These are phyloP conservation scores for Colletotrichum liaoningense DNA, from an alignment of 2,329 filamentous ascomycete genomes.

Conservation along the genomic window DNA sequence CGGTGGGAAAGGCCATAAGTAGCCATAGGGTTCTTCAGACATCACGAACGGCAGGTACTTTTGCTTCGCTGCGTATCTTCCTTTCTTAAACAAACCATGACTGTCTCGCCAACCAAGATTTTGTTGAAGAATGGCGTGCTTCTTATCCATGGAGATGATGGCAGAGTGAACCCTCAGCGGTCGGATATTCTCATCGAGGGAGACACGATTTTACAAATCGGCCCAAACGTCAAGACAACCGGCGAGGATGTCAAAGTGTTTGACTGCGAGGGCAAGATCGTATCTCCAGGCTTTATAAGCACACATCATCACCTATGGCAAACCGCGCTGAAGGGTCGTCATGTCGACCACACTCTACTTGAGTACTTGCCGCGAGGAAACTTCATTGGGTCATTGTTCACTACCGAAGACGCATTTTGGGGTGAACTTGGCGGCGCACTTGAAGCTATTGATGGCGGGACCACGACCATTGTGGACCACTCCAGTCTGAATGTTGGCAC, in stretches of 20 bases:
- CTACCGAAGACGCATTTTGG: conserved; percentile 56
- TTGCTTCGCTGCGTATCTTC: not conserved
- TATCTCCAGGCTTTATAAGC: conserved; percentile 56
- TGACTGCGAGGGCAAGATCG: conserved; percentile 52
- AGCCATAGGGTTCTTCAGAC: not conserved
- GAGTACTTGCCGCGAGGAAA: conserved; percentile 41
- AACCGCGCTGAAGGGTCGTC: conserved; percentile 43
- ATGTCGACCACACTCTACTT: conserved; percentile 40
- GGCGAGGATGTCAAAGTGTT: conserved; percentile 45
- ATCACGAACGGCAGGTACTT: not conserved
- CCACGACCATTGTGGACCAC: conserved; percentile 47
- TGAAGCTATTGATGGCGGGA: conserved; percentile 54
- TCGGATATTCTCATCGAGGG: not conserved
- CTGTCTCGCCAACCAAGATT: not conserved
- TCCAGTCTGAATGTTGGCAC: conserved; percentile 30
- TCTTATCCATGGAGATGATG: conserved; percentile 12
- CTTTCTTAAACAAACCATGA: not conserved
- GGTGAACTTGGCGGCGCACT: conserved; percentile 53
- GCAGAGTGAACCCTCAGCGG: not conserved
- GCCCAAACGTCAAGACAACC: conserved; percentile 48
- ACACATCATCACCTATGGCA: conserved; percentile 60
- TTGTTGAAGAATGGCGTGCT: conserved; percentile 2
- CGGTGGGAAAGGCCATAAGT: not conserved
- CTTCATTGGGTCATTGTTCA: conserved; percentile 39
- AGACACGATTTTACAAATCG: conserved; percentile 42